Evolutionary conservation across 169 alveolate genomes (phyloP).

Genomic region (Babesia ovis): DNA sequence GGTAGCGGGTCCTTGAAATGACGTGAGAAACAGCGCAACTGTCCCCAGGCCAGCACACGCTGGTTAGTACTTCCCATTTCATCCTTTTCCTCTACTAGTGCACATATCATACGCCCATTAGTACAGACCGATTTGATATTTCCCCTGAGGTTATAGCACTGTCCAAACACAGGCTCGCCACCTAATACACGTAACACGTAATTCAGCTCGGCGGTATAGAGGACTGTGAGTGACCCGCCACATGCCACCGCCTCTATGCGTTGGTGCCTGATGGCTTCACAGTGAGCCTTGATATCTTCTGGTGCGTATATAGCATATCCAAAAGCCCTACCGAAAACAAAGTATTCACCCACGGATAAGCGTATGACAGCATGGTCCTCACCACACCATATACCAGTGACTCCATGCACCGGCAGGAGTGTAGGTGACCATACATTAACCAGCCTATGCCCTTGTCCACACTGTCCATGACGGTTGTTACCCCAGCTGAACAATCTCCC

Average conservation of each 20-base stretch:
- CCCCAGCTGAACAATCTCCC: slow-evolving; percentile 69
- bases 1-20: slow-evolving; percentile 52
- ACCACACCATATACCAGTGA: slow-evolving; percentile 24
- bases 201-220: slow-evolving; percentile 48
- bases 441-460: slow-evolving; percentile 65
- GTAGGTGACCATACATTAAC: slow-evolving; percentile 46
- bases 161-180: neutral
- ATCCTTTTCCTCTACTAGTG: slow-evolving; percentile 29
- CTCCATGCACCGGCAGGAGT: slow-evolving; percentile 22
- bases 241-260: slow-evolving; percentile 34
- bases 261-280: slow-evolving; percentile 30
- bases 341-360: slow-evolving; percentile 35
- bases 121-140: slow-evolving; percentile 44
- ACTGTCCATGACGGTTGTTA: slow-evolving; percentile 62
- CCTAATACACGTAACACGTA: slow-evolving; percentile 47
- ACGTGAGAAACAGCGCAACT: slow-evolving; percentile 36
- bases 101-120: slow-evolving; percentile 49
- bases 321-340: slow-evolving; percentile 45
- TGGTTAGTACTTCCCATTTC: neutral
- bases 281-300: slow-evolving; percentile 19
- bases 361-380: slow-evolving; percentile 22
- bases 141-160: slow-evolving; percentile 46
- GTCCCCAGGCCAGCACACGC: slow-evolving; percentile 41
- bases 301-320: slow-evolving; percentile 46
- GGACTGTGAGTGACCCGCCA: slow-evolving; percentile 43